These are phyloP conservation scores for Dendrostoma leiphaemia DNA, from an alignment of 2,329 filamentous ascomycete genomes.

Conservation along the genomic window DNA sequence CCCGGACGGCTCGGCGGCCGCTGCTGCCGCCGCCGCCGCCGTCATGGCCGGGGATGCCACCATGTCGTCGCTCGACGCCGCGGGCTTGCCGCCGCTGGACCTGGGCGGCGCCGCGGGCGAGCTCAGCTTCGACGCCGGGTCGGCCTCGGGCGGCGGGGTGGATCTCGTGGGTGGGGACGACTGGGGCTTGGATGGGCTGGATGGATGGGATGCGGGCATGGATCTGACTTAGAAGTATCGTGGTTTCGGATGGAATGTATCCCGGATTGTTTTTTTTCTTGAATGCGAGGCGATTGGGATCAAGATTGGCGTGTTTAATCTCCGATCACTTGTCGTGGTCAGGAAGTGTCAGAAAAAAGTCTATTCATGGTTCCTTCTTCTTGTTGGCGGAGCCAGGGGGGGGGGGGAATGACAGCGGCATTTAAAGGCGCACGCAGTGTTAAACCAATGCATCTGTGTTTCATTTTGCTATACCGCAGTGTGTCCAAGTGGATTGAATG, in stretches of 20 bases:
- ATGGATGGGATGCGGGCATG: constrained; percentile 31
- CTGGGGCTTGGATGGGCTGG: constrained; percentile 34
- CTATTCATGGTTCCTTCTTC: too few species aligned
- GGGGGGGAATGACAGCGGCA: too few species aligned
- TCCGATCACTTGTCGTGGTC: too few species aligned
- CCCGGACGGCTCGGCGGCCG: too few species aligned
- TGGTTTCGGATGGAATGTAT: neutral
- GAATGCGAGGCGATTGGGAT: too few species aligned
- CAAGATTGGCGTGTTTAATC: too few species aligned
- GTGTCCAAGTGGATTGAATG: too few species aligned
- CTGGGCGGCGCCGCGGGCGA: constrained; percentile 37
- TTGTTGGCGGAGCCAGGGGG: too few species aligned
- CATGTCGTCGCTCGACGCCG: constrained; percentile 37
- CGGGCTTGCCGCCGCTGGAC: constrained; percentile 47
- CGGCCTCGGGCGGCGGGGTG: constrained; percentile 34
- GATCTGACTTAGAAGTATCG: constrained; percentile 18
- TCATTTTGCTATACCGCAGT: too few species aligned
- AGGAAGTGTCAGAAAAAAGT: too few species aligned
- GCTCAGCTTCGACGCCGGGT: constrained; percentile 34
- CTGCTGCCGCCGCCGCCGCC: constrained; percentile 34
- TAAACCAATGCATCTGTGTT: too few species aligned
- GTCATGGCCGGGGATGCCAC: constrained; percentile 22
- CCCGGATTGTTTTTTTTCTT: neutral
- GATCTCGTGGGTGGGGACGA: constrained; percentile 40
- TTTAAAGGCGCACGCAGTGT: too few species aligned